Evolutionary conservation across 176 grass and related monocot species (phyloP).

Genomic region (Oryza nivara): DNA sequence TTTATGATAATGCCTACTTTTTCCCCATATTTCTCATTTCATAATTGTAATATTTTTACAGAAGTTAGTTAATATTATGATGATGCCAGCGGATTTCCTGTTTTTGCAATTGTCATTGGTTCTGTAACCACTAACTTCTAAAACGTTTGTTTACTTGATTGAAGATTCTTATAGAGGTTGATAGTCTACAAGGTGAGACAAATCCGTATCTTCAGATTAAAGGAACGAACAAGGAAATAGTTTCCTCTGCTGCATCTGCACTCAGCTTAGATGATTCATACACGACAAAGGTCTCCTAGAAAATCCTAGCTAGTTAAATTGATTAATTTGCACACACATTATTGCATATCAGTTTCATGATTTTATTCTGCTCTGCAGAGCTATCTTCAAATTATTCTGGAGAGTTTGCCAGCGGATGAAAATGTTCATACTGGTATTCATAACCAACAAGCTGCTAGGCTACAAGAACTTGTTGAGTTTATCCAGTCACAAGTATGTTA

Average conservation of each 20-base stretch:
- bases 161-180: conserved; percentile 99
- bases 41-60: conserved; percentile 10
- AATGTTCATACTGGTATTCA: conserved; percentile 70
- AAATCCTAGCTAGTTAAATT: conserved; percentile 36
- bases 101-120: conserved; percentile 13
- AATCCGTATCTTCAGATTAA: conserved; percentile 95
- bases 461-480: conserved; percentile 91
- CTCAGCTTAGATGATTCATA: conserved; percentile 88
- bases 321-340: conserved; percentile 10
- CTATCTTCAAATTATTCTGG: conserved; percentile 99
- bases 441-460: conserved; percentile 90
- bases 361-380: conserved; percentile 53
- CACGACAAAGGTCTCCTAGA: conserved; percentile 81
- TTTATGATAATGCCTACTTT: background rate
- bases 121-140: conserved; percentile 27
- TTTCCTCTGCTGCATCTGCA: conserved; percentile 72
- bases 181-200: conserved; percentile 80
- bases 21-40: background rate
- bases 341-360: conserved; percentile 22
- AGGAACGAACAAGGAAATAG: conserved; percentile 92
- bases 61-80: conserved; percentile 25
- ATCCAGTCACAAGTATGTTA: conserved; percentile 88
- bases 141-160: conserved; percentile 36
- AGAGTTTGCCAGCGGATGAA: conserved; percentile 74
- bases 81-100: conserved; percentile 5